These are phyloP conservation scores for Aspergillus nanangensis DNA, from an alignment of 495 filamentous ascomycete genomes.

Conservation along the genomic window DNA sequence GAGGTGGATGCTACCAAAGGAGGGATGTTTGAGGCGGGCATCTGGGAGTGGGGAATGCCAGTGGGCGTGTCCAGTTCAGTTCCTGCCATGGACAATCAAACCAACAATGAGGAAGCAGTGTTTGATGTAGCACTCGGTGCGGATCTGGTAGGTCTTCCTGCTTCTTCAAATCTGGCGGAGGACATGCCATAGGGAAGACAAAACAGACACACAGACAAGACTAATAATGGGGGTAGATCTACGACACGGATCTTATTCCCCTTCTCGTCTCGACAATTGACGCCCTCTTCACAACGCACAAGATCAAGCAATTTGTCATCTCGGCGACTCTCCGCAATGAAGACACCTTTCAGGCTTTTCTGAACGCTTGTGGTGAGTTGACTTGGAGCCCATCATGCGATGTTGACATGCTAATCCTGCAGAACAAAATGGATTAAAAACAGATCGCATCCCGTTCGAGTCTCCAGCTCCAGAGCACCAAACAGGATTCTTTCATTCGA, in stretches of 20 bases:
- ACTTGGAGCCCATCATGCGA: not conserved
- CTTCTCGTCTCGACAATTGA: constrained; percentile 52
- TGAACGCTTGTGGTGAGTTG: constrained; percentile 52
- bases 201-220: not conserved
- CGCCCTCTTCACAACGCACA: constrained; percentile 48
- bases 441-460: constrained; percentile 40
- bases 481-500: constrained; percentile 54
- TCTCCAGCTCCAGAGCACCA: constrained; percentile 43
- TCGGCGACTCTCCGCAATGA: constrained; percentile 59
- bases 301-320: constrained; percentile 47
- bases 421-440: constrained; percentile 25
- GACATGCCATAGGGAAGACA: too few relatives aligned
- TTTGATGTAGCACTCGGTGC: constrained; percentile 49
- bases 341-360: constrained; percentile 56
- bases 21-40: constrained; percentile 29
- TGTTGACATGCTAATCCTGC: not conserved
- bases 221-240: constrained; percentile 55
- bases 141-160: constrained; percentile 37
- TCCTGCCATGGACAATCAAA: constrained; percentile 1
- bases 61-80: constrained; percentile 12
- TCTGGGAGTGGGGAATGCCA: constrained; percentile 38
- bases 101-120: constrained; percentile 4
- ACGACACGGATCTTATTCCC: constrained; percentile 56
- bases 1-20: constrained; percentile 27
- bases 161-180: not conserved